Percentiles rank a stretch among this genome's conserved stretches.
Conservation (phyloP, 305 asterid species). For the Salvia sclarea region DNA sequence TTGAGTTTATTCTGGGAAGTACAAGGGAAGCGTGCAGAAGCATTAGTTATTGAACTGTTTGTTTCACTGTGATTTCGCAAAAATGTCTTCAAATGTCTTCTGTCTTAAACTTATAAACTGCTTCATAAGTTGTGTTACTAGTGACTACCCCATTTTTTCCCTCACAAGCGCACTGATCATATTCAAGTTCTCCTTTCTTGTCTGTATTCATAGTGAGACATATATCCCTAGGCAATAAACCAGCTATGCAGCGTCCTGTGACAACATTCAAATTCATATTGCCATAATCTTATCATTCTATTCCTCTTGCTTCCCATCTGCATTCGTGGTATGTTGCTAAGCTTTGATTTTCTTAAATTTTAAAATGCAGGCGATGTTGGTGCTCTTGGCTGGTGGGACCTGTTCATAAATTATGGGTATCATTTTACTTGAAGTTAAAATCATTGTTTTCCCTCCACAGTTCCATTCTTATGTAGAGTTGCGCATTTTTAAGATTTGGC, state of each 20-base stretch:
- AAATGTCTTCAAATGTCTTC: neutral
- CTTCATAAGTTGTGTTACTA: neutral
- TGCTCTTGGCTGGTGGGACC: constrained; percentile 98
- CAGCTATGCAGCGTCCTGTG: constrained; percentile 14
- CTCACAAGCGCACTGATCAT: neutral
- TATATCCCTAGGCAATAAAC: constrained; percentile 6
- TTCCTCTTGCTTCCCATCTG: constrained; percentile 18
- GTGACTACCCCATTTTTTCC: neutral
- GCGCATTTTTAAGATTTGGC: constrained; percentile 32
- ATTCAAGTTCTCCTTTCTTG: neutral
- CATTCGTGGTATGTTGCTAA: constrained; percentile 1
- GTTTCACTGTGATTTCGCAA: neutral
- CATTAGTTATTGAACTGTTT: neutral
- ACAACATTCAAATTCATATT: constrained; percentile 7
- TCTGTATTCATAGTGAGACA: neutral
- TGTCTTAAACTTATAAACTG: constrained; percentile 2
- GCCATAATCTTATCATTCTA: neutral
- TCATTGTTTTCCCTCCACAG: constrained; percentile 6
- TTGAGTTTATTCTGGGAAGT: too few species aligned
- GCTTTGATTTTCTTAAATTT: constrained; percentile 26
- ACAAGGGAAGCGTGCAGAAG: too few species aligned
- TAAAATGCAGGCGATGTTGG: constrained; percentile 66
- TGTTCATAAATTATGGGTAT: constrained; percentile 93
- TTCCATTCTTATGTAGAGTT: constrained; percentile 31
- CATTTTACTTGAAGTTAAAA: constrained; percentile 26